A percentile compares a stretch with the other conserved stretches of the same genome.
phyloP scores from a whole-genome alignment of 495 filamentous ascomycete genomes.

The Aspergillus olivimuriae region DNA sequence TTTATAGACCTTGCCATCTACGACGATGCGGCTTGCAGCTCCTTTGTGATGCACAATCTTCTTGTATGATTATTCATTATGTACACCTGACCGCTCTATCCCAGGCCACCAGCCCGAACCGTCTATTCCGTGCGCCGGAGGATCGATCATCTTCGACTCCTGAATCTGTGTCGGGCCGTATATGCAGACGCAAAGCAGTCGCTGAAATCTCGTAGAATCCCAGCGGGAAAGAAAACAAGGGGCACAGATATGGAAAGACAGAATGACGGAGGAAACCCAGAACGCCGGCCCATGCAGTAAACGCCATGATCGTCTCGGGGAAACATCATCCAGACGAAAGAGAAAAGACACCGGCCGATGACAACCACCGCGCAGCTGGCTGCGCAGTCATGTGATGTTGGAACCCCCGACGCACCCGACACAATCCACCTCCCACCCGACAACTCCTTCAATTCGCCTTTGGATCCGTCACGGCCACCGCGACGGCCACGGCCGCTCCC shows the following conservation, averaged over 20 bases:
- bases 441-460: background rate
- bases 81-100: conserved; percentile 17
- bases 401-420: conserved; percentile 2
- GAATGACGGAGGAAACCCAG: background rate
- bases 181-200: conserved; percentile 1
- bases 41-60: background rate
- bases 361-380: too few species aligned
- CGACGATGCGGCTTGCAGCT: too few species aligned
- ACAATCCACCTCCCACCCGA: too few species aligned
- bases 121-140: conserved; percentile 14
- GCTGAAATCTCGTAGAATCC: too few species aligned
- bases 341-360: background rate
- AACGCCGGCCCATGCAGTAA: conserved; percentile 14
- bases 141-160: conserved; percentile 9
- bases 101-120: conserved; percentile 2
- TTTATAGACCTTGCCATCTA: too few species aligned
- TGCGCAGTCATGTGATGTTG: too few species aligned
- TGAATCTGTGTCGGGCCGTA: background rate
- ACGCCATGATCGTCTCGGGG: background rate
- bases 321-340: background rate
- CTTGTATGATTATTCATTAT: conserved; percentile 16
- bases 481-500: conserved; percentile 52
- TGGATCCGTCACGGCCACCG: conserved; percentile 37
- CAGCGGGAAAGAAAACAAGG: too few species aligned
- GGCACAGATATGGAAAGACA: too few species aligned